Evolutionary conservation across 1,284 basidiomycete species (phyloP), one percentile per base, ranked within the genome.

Genomic region (Ceratobasidium sp.): DNA sequence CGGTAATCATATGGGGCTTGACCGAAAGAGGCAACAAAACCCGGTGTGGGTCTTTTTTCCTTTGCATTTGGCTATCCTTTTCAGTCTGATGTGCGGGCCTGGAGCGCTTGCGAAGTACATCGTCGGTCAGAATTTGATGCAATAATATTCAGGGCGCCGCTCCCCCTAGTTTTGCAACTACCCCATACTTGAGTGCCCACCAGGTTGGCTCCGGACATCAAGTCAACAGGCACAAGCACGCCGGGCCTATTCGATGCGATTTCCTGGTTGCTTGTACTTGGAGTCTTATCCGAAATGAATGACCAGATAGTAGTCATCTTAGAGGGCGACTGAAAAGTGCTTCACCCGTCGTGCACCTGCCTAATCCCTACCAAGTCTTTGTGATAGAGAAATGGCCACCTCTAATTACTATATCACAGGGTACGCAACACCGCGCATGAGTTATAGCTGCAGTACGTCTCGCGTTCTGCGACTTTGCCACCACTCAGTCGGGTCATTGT

Each of bases 51-150:
- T n/a, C 7, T 22, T 50, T 12, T 7, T 50, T 50, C 47, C 22
- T 50, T 50, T 27, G 22, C 22, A 15, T 7, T 50, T 25, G 47
- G 47, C n/a, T 27, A 50, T 50, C 22, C 42, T 5, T 50, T 50
- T 50, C 29, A 27, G 47, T 25, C 22, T 50, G 29, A 50, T 50
- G 25, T 22, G 47, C 15, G 47, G 22, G 8, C 43, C 12, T 22
- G 47, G 47, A 50, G 47, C 47, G 47, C 47, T 50, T n/a, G 5
- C 22, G 42, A n/a, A n/a, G 42, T 45, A n/a, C 42, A n/a, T 50
- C 29, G 47, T n/a, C 29, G 22, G 17, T 12, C n/a, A 27, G 22
- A 50, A 7, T n/a, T 12, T 27, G 6, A 12, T 29, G 25, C n/a
- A n/a, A n/a, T n/a, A n/a, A n/a, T n/a, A n/a, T n/a, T 50, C 25